phyloP scores from a whole-genome alignment of 306 rosid genomes.

The Quercus dentata region DNA sequence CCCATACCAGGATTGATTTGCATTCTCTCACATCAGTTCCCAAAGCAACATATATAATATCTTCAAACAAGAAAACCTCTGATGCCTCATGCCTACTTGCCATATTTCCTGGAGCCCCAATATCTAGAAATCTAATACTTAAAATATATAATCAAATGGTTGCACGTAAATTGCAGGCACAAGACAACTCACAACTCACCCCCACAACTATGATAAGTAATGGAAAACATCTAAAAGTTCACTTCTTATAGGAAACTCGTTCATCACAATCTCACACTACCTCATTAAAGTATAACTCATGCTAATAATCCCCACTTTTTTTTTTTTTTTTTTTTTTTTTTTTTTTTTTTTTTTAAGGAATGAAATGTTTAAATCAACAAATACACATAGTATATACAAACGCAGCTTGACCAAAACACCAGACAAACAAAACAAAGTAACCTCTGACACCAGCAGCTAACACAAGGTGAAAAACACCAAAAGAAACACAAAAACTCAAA shows the following conservation, averaged over 20 bases:
- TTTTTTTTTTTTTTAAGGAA: not conserved
- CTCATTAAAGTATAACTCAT: not conserved
- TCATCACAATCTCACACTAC: not conserved
- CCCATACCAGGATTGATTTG: slow-evolving; percentile 58
- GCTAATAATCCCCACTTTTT: too few species aligned
- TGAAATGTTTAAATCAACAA: too few species aligned
- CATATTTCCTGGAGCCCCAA: slow-evolving; percentile 29
- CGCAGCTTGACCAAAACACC: not conserved
- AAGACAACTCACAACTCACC: not conserved
- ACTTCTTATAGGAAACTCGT: not conserved
- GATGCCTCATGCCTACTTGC: slow-evolving; percentile 33
- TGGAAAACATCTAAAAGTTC: slow-evolving; percentile 7
- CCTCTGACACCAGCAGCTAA: too few species aligned
- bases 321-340: not conserved
- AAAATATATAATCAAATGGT: too few species aligned
- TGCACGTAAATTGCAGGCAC: too few species aligned
- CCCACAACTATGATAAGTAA: slow-evolving; percentile 39
- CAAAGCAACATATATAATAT: slow-evolving; percentile 66
- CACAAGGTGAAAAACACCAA: too few species aligned
- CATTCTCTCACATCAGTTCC: slow-evolving; percentile 60
- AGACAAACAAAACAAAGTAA: not conserved
- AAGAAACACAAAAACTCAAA: too few species aligned
- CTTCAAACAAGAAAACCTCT: slow-evolving; percentile 16
- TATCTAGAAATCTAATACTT: not conserved
- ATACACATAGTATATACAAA: too few species aligned